Evolutionary conservation across 2,329 filamentous ascomycete genomes (phyloP), one percentile per base, ranked within the genome.

Genomic region (Fonsecaea monophora): DNA sequence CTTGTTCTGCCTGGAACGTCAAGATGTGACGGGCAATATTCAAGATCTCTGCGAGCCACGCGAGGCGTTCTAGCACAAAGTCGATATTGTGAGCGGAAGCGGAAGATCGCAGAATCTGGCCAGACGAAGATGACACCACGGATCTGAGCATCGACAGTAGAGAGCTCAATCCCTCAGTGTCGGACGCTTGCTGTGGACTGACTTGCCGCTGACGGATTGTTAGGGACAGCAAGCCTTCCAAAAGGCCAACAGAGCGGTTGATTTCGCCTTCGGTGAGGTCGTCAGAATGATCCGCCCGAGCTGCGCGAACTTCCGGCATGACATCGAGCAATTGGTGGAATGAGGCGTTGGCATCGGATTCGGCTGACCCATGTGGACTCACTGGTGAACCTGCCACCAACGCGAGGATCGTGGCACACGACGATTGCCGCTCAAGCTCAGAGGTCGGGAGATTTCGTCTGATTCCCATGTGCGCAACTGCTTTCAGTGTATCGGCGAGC

Each of bases 401-500:
- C 1, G 92, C 86, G 34, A 99, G 83, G 1, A 97, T 84, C 4
- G 85, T 79, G 5, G 91, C 85, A 7, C 92, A 82, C 0, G 91
- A 90, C 34, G 86, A 83, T 77, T 99, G 95, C 61, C 87, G 87
- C 45, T 86, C 85, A 18, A 98, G 82, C 53, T 90, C 83, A 74
- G 91, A 88, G 13, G 88, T 89, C 70, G 90, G 88, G 15, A 96
- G 83, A 75, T 97, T 97, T 60, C 89, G 88, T 73, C 90, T 90
- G 73, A 99, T 87, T 3, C 95, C 95, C 94, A 99, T 98, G 65
- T 90, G 87, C 40, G 92, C 88, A 34, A 97, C 82, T 25, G 89
- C 87, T 74, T 92, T 94, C 70, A 99, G 81, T 0, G 91, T 94
- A 72, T 98, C 94, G 0, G 92, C 91, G 73, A 96, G 95, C 13